Percentiles rank a stretch among this genome's conserved stretches.
Conservation (phyloP, 2,329 filamentous ascomycete species). For the Hysterium pulicare region DNA sequence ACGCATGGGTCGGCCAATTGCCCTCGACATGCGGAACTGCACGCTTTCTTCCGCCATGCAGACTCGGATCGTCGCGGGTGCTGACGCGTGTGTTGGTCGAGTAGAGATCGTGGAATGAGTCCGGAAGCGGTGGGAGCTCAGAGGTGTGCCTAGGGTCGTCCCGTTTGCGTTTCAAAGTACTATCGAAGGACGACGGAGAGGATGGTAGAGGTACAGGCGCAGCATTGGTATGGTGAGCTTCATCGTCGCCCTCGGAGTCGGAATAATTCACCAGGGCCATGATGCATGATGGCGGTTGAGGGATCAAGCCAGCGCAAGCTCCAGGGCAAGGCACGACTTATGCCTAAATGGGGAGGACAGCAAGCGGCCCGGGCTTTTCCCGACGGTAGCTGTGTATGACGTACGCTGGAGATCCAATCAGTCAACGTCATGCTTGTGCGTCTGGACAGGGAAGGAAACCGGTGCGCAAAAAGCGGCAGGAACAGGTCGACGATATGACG, state of each 20-base stretch:
- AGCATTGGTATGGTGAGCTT: slow-evolving; percentile 13
- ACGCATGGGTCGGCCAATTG: slow-evolving; percentile 90
- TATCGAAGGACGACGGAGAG: slow-evolving; percentile 6
- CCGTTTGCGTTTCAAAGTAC: slow-evolving; percentile 30
- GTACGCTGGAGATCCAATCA: too few relatives aligned
- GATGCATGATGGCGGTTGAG: neutral
- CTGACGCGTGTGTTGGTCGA: slow-evolving; percentile 74
- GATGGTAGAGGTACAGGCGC: neutral
- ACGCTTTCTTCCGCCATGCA: slow-evolving; percentile 83
- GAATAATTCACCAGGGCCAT: slow-evolving; percentile 63
- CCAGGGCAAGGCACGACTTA: neutral
- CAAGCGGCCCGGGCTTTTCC: neutral
- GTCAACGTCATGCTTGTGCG: too few relatives aligned
- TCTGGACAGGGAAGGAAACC: too few relatives aligned
- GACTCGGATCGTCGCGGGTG: slow-evolving; percentile 73
- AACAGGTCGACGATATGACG: slow-evolving; percentile 13
- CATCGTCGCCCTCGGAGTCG: slow-evolving; percentile 46
- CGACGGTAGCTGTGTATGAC: neutral
- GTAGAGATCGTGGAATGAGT: slow-evolving; percentile 84
- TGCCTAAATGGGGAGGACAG: neutral
- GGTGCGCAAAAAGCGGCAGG: slow-evolving; percentile 8
- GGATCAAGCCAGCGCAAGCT: too few relatives aligned
- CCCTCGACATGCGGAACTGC: slow-evolving; percentile 80
- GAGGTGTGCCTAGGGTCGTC: slow-evolving; percentile 15
- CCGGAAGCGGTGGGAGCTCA: slow-evolving; percentile 69